These are phyloP conservation scores for Pascua sp. DNA, from an alignment of 1,284 basidiomycete genomes.

Conservation along the genomic window DNA sequence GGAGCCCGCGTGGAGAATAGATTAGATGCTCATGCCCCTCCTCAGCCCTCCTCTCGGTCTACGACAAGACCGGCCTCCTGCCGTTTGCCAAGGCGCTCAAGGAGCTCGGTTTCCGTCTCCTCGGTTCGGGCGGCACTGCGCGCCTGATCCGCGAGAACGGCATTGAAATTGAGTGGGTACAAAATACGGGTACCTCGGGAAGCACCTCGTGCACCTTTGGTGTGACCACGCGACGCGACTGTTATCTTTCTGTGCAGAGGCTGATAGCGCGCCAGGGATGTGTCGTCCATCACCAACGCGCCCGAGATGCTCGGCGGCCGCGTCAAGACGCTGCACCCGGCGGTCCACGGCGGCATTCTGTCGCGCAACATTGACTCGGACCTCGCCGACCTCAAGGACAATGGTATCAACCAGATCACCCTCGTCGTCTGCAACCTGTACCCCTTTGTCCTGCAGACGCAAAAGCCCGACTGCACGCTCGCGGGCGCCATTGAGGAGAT, in stretches of 20 bases:
- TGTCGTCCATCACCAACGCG: constrained; percentile 94
- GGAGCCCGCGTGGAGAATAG: too few species aligned
- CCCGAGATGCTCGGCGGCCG: constrained; percentile 99
- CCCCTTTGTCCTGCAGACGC: constrained; percentile 89
- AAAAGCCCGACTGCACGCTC: constrained; percentile 82
- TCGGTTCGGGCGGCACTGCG: constrained; percentile 96
- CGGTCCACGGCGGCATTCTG: constrained; percentile 94
- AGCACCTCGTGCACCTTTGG: not conserved
- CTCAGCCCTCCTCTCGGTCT: constrained; percentile 84
- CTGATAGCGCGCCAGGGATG: constrained; percentile 64
- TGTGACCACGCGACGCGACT: not conserved
- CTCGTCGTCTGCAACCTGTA: constrained; percentile 99
- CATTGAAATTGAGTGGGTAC: constrained; percentile 77
- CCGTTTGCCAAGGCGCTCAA: constrained; percentile 82
- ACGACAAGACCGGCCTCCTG: constrained; percentile 90
- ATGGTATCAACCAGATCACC: constrained; percentile 82
- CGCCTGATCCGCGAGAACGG: constrained; percentile 95
- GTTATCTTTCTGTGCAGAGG: not conserved
- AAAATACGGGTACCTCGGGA: not conserved
- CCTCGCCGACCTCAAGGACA: constrained; percentile 71
- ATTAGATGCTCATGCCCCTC: too few species aligned
- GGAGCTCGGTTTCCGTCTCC: constrained; percentile 75
- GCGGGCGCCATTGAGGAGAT: constrained; percentile 95
- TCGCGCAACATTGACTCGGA: constrained; percentile 84
- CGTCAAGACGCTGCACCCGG: constrained; percentile 99